Percentiles rank a stretch among this genome's conserved stretches.
Conservation (phyloP, 768 basidiomycete genomes). For the Boletus pseudopeckii region DNA sequence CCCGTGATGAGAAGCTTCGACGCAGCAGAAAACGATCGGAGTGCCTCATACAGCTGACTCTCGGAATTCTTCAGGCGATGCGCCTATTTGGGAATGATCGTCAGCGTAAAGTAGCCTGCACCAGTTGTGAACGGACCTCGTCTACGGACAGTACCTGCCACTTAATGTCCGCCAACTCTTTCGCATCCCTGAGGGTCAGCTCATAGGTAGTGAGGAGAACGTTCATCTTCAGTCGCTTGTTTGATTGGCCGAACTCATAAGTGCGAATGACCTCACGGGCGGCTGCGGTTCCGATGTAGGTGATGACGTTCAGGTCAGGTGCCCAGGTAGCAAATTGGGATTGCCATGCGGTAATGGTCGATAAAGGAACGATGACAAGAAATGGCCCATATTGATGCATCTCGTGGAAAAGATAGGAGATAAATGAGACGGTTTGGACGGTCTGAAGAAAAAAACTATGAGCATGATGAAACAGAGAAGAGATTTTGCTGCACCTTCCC, state of each 20-base stretch:
- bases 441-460: slow-evolving; percentile 46
- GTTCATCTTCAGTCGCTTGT: slow-evolving; percentile 93
- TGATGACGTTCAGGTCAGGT: slow-evolving; percentile 94
- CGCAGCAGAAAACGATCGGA: slow-evolving; percentile 82
- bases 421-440: slow-evolving; percentile 93
- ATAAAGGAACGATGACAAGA: slow-evolving; percentile 95
- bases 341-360: slow-evolving; percentile 98
- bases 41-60: slow-evolving; percentile 93
- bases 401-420: slow-evolving; percentile 93
- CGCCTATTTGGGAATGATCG: slow-evolving; percentile 48
- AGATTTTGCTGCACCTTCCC: slow-evolving; percentile 64
- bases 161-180: slow-evolving; percentile 88
- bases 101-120: slow-evolving; percentile 11
- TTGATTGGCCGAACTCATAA: slow-evolving; percentile 87
- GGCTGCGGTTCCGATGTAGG: slow-evolving; percentile 86
- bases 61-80: slow-evolving; percentile 98
- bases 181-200: slow-evolving; percentile 84
- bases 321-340: slow-evolving; percentile 93
- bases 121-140: slow-evolving; percentile 54
- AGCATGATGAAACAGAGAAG: slow-evolving; percentile 6
- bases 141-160: slow-evolving; percentile 98
- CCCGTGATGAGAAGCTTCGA: slow-evolving; percentile 97
- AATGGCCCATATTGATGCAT: slow-evolving; percentile 94
- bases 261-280: slow-evolving; percentile 89
- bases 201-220: slow-evolving; percentile 97